phyloP scores from a whole-genome alignment of 139 green algal species.

The Picochlorum sp. region DNA sequence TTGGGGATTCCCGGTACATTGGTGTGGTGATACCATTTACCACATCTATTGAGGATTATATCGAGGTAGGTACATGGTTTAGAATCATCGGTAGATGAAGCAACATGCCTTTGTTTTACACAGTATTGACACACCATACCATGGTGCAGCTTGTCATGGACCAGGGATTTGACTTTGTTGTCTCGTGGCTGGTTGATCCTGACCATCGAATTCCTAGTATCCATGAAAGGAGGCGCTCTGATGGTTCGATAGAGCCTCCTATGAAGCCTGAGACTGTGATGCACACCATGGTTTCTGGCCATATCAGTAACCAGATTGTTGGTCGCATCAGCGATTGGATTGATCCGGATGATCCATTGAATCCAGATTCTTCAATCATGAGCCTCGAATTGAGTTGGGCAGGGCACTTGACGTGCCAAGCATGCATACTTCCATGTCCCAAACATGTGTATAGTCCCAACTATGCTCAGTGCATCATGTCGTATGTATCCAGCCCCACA shows the following conservation, averaged over 20 bases:
- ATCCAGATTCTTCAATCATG: background rate
- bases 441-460: conserved; percentile 35
- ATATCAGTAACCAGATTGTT: conserved; percentile 70
- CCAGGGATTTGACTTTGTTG: conserved; percentile 87
- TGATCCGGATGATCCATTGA: conserved; percentile 49
- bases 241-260: conserved; percentile 30
- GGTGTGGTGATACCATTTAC: conserved; percentile 60
- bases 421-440: conserved; percentile 59
- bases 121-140: background rate
- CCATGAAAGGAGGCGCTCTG: conserved; percentile 13
- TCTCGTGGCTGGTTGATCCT: conserved; percentile 62
- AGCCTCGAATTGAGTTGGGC: conserved; percentile 85
- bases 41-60: background rate
- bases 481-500: conserved; percentile 41
- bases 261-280: conserved; percentile 58
- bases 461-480: conserved; percentile 64
- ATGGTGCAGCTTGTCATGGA: conserved; percentile 41
- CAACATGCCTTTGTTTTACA: too few relatives aligned
- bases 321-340: conserved; percentile 67
- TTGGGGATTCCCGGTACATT: conserved; percentile 74
- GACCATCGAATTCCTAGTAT: conserved; percentile 19
- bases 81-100: background rate
- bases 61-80: background rate
- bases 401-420: conserved; percentile 80
- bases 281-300: conserved; percentile 36